Base-by-base conservation (phyloP, 495 filamentous ascomycete genomes). In the Trichoderma gamsii region DNA sequence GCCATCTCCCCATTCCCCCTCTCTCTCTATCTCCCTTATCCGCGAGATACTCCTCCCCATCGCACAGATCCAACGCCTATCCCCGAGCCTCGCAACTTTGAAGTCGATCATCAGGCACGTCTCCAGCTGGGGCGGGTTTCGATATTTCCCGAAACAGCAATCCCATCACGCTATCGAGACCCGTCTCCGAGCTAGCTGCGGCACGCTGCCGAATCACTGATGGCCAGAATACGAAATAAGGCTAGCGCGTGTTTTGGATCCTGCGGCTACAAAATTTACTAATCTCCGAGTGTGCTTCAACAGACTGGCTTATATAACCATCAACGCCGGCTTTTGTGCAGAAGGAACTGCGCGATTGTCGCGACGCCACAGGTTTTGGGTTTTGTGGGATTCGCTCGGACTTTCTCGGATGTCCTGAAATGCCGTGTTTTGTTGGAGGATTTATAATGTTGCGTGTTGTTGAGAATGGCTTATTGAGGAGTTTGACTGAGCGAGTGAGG, bases 341-440 rank as follows among this genome's bases (percentile, higher is more conserved):
- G 51, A 7, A 1, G 4, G 56, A 12, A 29, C 8, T 61, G 27
- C 56, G 56, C 25, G 27, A 32, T 29, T 29, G 4, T 13, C 27
- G 23, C 2, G 4, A 13, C 27, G 56, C 56, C 56, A 25, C 1
- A 29, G 27, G 25, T 6, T 4, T 29, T 32, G 23, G 27, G 25
- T 6, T 4, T 29, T 32, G 23, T 9, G 15, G 35, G 35, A 38
- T 38, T 38, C 35, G 23, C 56, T 61, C 56, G 56, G 56, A 12
- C 56, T 61, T 61, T 23, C 56, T 61, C 56, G 56, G 56, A 61
- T 32, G 15, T 61, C 23, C 27, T 56, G 25, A 61, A 61, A 29
- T 32, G 56, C 56, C 56, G 27, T 61, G 3, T 4, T 15, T 27
- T 7, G n/a, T 56, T 27, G 11, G 23, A 29, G 0, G 23, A 9